A percentile compares a stretch with the other conserved stretches of the same genome.
These are phyloP conservation scores for Rhododendron ferrugineum DNA, from an alignment of 148 eudicot species.

Conservation along the genomic window DNA sequence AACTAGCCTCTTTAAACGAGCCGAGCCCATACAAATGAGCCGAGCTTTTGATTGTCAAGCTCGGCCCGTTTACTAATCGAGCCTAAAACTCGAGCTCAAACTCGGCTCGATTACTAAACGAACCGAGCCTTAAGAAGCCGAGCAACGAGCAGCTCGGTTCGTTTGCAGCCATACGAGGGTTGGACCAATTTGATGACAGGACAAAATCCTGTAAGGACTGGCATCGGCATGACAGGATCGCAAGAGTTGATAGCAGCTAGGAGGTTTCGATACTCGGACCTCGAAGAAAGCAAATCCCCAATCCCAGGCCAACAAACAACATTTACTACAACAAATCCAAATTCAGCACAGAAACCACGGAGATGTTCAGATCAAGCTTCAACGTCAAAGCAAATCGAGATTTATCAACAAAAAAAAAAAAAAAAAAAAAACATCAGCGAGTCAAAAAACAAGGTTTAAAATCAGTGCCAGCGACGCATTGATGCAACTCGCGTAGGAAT, in stretches of 20 bases:
- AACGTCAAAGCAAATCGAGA: slow-evolving; percentile 4
- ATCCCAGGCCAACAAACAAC: background rate
- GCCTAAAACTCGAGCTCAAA: background rate
- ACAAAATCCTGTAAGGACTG: background rate
- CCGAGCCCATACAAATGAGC: too few species aligned
- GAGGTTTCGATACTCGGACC: background rate
- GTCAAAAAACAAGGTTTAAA: background rate
- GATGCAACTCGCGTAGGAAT: background rate
- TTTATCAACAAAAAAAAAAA: background rate
- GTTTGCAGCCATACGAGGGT: background rate
- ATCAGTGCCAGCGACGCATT: background rate
- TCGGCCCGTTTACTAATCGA: background rate
- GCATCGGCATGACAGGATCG: too few species aligned
- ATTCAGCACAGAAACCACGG: background rate
- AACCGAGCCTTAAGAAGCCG: background rate
- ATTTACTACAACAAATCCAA: background rate
- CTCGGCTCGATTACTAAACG: too few species aligned
- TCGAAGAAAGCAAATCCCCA: background rate
- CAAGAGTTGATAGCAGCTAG: background rate
- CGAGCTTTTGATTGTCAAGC: background rate
- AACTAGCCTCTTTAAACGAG: too few species aligned
- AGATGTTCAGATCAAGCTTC: background rate
- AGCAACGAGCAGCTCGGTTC: background rate
- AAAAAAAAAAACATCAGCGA: background rate
- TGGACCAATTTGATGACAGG: background rate